Evolutionary conservation across 192 early-diverging fungal genomes (phyloP).

Genomic region (Coemansia sp.): DNA sequence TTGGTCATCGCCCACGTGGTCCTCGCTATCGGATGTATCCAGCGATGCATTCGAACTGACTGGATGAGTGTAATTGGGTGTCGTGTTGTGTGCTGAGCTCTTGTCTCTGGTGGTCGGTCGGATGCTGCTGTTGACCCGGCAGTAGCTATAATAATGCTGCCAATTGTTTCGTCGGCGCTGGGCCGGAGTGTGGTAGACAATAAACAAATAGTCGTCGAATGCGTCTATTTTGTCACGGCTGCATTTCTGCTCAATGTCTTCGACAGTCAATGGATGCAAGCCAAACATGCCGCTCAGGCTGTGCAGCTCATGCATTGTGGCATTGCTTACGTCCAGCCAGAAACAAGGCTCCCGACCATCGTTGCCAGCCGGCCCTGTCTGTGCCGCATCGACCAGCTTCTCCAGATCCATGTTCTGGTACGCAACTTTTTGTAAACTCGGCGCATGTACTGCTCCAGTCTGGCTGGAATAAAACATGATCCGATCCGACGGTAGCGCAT

Average conservation of each 20-base stretch:
- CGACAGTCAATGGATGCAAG: slow-evolving; percentile 75
- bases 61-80: neutral
- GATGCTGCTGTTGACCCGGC: slow-evolving; percentile 16
- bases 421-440: slow-evolving; percentile 18
- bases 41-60: neutral
- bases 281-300: slow-evolving; percentile 63
- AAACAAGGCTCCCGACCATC: slow-evolving; percentile 42
- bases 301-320: slow-evolving; percentile 60
- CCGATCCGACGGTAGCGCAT: neutral
- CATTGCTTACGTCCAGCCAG: slow-evolving; percentile 69
- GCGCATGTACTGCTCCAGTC: slow-evolving; percentile 20
- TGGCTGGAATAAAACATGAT: slow-evolving; percentile 39
- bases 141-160: slow-evolving; percentile 15
- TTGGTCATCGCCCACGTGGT: slow-evolving; percentile 2
- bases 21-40: neutral
- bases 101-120: slow-evolving; percentile 1
- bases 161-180: slow-evolving; percentile 1
- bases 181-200: slow-evolving; percentile 53
- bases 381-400: neutral
- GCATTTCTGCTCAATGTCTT: slow-evolving; percentile 82
- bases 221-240: slow-evolving; percentile 90
- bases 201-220: slow-evolving; percentile 62
- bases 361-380: too few relatives aligned
- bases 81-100: neutral
- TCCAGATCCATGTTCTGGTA: slow-evolving; percentile 14